phyloP scores from a whole-genome alignment of 1,284 basidiomycete species.

The Phlebopus sp. region DNA sequence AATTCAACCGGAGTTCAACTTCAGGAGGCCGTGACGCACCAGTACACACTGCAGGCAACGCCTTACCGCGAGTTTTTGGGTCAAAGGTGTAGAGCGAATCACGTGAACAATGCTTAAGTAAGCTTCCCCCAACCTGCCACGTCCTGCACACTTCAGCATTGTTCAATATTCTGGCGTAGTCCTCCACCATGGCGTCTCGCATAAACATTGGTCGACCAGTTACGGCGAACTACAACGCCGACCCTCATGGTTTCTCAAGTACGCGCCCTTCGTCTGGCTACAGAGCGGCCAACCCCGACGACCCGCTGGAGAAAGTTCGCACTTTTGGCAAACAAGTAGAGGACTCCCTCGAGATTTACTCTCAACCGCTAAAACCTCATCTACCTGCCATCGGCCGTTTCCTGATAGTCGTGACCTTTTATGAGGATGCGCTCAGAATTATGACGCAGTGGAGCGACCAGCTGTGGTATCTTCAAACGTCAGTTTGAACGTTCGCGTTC shows the following conservation, averaged over 20 bases:
- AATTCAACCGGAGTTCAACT: not conserved
- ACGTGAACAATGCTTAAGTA: not conserved
- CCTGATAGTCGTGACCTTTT: slow-evolving; percentile 96
- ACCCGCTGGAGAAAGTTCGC: slow-evolving; percentile 82
- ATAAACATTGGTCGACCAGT: slow-evolving; percentile 79
- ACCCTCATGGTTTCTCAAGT: slow-evolving; percentile 74
- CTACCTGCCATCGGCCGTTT: slow-evolving; percentile 95
- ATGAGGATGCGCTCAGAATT: slow-evolving; percentile 95
- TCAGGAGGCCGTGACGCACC: not conserved
- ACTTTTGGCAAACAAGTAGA: slow-evolving; percentile 79
- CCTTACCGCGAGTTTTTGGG: not conserved
- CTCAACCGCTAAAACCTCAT: slow-evolving; percentile 93
- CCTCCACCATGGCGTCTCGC: slow-evolving; percentile 68
- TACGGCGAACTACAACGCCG: slow-evolving; percentile 51
- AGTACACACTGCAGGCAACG: not conserved
- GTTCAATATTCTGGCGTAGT: too few species aligned
- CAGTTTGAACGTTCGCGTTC: slow-evolving; percentile 33
- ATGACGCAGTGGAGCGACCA: slow-evolving; percentile 95
- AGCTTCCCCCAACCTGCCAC: not conserved
- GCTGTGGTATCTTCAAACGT: slow-evolving; percentile 95
- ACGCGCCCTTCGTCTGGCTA: slow-evolving; percentile 65
- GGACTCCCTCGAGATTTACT: slow-evolving; percentile 89
- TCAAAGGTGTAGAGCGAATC: not conserved
- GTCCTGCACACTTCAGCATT: not conserved
- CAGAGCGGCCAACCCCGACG: slow-evolving; percentile 75